Evolutionary conservation across 2,329 filamentous ascomycete species (phyloP), one percentile per base, ranked within the genome.

Genomic region (Colletotrichum sp.): DNA sequence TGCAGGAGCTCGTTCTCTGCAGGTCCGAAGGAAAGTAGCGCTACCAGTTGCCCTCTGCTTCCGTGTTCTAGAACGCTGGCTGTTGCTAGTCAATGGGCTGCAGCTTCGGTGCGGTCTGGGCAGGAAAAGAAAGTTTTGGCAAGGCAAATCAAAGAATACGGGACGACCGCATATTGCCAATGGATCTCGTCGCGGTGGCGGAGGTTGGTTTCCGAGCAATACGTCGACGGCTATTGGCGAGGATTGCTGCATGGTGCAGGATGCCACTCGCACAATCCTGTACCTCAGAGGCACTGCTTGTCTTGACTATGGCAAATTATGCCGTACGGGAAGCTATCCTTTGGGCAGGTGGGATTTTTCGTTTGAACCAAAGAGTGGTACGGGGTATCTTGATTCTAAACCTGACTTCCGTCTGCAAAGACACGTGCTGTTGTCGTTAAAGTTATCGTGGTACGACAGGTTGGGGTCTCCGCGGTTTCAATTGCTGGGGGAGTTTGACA

Each of bases 51-150:
- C n/a, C 43, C 31, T 33, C 12, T n/a, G 33, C 33, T 31, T 21
- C 29, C 7, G 51, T 13, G n/a, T 33, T 51, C 66, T n/a, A 27
- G 59, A 27, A 36, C 38, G 18, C 24, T 43, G 33, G 43, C 6
- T 38, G 66, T 51, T 21, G 16, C n/a, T 16, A 21, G 51, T 51
- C 72, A 57, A 51, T 36, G 69, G 51, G 64, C 69, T 64, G n/a
- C 24, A 31, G 15, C 27, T 36, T 38, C 58, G 33, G 31, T 47
- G 59, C 38, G 69, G 29, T 27, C 33, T 67, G 68, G 58, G 66
- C 61, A n/a, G 43, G 47, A 47, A 29, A 51, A 66, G 47, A 33
- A 73, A 61, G 16, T 21, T 63, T 55, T 21, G 27, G 27, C 13
- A 59, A 21, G 16, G 18, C 15, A 24, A 43, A 43, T n/a, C 16